These are phyloP conservation scores for Rhododendron simsii DNA, from an alignment of 148 eudicot species.

Conservation along the genomic window DNA sequence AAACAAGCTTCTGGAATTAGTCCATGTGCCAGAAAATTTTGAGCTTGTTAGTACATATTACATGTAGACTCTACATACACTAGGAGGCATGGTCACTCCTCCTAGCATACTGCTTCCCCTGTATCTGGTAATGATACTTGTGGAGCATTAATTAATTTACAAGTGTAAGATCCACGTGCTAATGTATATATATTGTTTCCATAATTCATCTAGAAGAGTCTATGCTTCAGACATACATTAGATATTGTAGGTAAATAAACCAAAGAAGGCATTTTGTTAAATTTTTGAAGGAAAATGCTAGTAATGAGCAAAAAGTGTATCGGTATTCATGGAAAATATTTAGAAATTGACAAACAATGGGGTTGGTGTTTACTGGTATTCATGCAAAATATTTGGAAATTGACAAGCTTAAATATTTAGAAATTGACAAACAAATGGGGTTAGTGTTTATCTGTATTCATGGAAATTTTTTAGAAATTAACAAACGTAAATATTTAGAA, in stretches of 20 bases:
- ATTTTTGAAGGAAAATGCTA: neutral
- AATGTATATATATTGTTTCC: neutral
- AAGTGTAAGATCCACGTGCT: neutral
- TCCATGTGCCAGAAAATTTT: neutral
- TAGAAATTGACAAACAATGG: neutral
- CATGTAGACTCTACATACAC: neutral
- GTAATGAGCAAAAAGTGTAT: neutral
- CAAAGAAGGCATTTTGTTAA: neutral
- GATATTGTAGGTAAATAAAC: neutral
- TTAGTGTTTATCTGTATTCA: too few relatives aligned
- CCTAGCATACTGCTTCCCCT: neutral
- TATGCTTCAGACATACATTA: neutral
- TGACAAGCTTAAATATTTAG: too few relatives aligned
- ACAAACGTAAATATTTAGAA: too few relatives aligned
- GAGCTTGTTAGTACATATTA: neutral
- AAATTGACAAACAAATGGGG: too few relatives aligned
- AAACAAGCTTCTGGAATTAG: slow-evolving; percentile 1
- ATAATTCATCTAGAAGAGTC: neutral
- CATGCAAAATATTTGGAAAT: too few relatives aligned
- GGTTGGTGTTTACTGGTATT: too few relatives aligned
- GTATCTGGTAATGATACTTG: neutral
- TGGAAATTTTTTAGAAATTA: too few relatives aligned
- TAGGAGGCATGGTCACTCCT: neutral
- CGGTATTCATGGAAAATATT: neutral
- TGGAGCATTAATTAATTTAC: neutral